Base-by-base conservation (phyloP, 2,329 filamentous ascomycete genomes). In the Ceratocystiopsis minuta region DNA sequence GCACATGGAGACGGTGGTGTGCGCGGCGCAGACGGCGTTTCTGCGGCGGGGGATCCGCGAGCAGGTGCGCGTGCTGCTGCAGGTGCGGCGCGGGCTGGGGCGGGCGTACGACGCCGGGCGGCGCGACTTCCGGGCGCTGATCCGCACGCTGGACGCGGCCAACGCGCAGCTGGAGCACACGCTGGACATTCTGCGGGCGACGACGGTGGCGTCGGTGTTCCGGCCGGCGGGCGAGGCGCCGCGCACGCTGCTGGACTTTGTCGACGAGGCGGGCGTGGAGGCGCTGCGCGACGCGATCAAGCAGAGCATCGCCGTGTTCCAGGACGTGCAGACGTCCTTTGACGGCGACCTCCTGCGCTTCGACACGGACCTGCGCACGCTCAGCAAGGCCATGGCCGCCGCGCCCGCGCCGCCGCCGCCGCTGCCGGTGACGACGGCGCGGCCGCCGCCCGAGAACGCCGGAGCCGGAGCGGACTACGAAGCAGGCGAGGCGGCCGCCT, bases 1-100 rank as follows among this genome's bases (percentile, higher is more conserved):
- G 32, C 68, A 94, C 49, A 83, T 93, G 54, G 80, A 90, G 50
- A 78, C 78, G 38, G 78, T 84, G 41, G 67, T 87, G 11, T 68
- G 92, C 4, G 70, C 71, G 17, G 76, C 82, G 9, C 70, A 80
- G 51, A 75, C 77, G 0, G 66, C 64, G n/a, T 85, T 84, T 54
- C 58, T 87, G 7, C 70, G 69, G 40, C 65, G 64, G 11, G 75
- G 74, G 35, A 72, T 85, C 44, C 61, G 58, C 32, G 66, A 73
- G 18, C 71, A 78, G 57, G 55, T 66, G 15, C 61, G 58, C 36
- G 56, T 78, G 16, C 60, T 80, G 24, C 56, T 60, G 18, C 62
- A 63, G 39, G 59, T 77, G 7, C 64, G 70, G 34, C 58, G 61
- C 18, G 63, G 64, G 40, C 60, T 80, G 50, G 65, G 66, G 38